phyloP scores from a whole-genome alignment of 2,329 filamentous ascomycete genomes.

The Blumeria hordei region DNA sequence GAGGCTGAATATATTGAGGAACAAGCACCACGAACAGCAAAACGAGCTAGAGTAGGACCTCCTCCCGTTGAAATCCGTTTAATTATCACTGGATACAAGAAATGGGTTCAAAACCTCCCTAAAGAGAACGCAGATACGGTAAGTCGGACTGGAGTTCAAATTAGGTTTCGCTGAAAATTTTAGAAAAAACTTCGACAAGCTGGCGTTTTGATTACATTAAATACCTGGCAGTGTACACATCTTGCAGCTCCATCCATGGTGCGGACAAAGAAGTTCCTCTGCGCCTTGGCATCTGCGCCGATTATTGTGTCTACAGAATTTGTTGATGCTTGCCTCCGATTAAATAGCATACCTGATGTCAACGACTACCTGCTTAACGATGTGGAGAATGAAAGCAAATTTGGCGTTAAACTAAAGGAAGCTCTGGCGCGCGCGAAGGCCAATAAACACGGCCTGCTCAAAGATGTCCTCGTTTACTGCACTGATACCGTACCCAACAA shows the following conservation, averaged over 20 bases:
- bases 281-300: conserved; percentile 60
- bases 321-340: conserved; percentile 51
- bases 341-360: conserved; percentile 37
- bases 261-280: conserved; percentile 82
- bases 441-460: conserved; percentile 55
- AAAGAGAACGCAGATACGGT: conserved; percentile 66
- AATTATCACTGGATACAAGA: conserved; percentile 60
- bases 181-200: conserved; percentile 62
- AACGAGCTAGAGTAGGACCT: conserved; percentile 30
- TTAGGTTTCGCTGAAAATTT: neutral
- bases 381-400: conserved; percentile 43
- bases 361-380: conserved; percentile 48
- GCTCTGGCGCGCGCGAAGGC: conserved; percentile 45
- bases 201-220: conserved; percentile 58
- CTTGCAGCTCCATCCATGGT: conserved; percentile 71
- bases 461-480: conserved; percentile 61
- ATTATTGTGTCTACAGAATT: conserved; percentile 55
- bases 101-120: conserved; percentile 50
- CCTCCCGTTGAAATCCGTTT: conserved; percentile 50
- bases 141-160: conserved; percentile 15
- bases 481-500: conserved; percentile 59
- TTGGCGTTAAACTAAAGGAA: conserved; percentile 42
- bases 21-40: conserved; percentile 23
- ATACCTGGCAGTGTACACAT: conserved; percentile 56
- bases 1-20: conserved; percentile 22